Percentiles rank a stretch among this genome's conserved stretches.
Conservation (phyloP, 768 basidiomycete species). For the Xerocomus brunneocitrinus region DNA sequence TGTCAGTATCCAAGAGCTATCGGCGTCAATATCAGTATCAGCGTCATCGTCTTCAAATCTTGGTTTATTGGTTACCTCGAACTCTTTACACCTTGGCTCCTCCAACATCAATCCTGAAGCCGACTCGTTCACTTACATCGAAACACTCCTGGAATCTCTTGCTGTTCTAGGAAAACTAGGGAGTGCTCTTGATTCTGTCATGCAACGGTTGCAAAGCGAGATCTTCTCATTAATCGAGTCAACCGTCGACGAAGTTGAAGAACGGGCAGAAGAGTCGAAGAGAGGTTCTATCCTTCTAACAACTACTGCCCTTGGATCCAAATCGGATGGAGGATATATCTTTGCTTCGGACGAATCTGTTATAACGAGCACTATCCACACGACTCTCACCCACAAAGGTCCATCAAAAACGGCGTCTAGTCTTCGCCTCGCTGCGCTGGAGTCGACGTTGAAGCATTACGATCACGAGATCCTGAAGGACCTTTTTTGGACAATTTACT, state of each 20-base stretch:
- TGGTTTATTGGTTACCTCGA: slow-evolving; percentile 15
- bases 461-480: slow-evolving; percentile 87
- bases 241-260: slow-evolving; percentile 88
- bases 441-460: slow-evolving; percentile 62
- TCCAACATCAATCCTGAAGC: slow-evolving; percentile 69
- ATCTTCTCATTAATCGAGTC: slow-evolving; percentile 80
- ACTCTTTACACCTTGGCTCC: slow-evolving; percentile 20
- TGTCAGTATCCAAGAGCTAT: slow-evolving; percentile 16
- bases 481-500: slow-evolving; percentile 96
- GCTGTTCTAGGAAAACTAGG: slow-evolving; percentile 88
- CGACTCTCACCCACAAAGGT: slow-evolving; percentile 20
- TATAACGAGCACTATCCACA: slow-evolving; percentile 19
- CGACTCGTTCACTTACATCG: slow-evolving; percentile 91
- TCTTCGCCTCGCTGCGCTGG: slow-evolving; percentile 67
- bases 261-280: slow-evolving; percentile 77
- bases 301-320: slow-evolving; percentile 35
- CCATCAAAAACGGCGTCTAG: slow-evolving; percentile 43
- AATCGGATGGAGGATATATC: slow-evolving; percentile 52
- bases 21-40: slow-evolving; percentile 18
- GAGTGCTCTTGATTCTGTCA: slow-evolving; percentile 73
- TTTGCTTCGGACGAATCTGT: slow-evolving; percentile 31
- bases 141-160: slow-evolving; percentile 88
- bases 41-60: slow-evolving; percentile 25
- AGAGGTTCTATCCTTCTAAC: slow-evolving; percentile 38
- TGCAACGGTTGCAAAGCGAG: slow-evolving; percentile 80